Conservation (phyloP, 2,329 filamentous ascomycete species). For the Dothideomycetes sp. region DNA sequence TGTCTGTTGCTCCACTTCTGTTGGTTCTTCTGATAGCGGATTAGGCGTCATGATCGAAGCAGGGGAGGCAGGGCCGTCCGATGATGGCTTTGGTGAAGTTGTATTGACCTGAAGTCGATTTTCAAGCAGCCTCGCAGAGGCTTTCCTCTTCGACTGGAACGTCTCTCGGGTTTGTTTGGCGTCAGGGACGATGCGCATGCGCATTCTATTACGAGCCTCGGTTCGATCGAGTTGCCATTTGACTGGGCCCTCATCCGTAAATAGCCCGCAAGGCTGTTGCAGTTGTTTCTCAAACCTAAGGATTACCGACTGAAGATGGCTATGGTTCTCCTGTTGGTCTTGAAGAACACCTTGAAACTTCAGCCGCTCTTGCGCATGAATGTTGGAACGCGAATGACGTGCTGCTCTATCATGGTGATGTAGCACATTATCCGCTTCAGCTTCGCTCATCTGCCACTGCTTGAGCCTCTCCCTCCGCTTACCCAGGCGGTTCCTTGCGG, state of each 20-base stretch:
- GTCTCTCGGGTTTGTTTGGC: slow-evolving; percentile 55
- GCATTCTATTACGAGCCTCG: slow-evolving; percentile 91
- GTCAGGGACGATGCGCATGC: slow-evolving; percentile 75
- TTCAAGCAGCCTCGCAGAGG: slow-evolving; percentile 38
- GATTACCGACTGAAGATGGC: slow-evolving; percentile 65
- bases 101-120: slow-evolving; percentile 19
- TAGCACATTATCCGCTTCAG: slow-evolving; percentile 58
- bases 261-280: slow-evolving; percentile 67
- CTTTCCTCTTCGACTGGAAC: slow-evolving; percentile 75
- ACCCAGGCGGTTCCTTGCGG: slow-evolving; percentile 54
- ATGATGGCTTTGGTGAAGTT: slow-evolving; percentile 15
- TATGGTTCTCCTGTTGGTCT: slow-evolving; percentile 83
- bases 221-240: slow-evolving; percentile 95
- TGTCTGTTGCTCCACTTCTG: slow-evolving; percentile 5
- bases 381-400: slow-evolving; percentile 88
- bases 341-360: slow-evolving; percentile 84
- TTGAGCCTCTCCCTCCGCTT: slow-evolving; percentile 76
- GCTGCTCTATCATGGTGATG: slow-evolving; percentile 79
- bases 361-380: slow-evolving; percentile 81
- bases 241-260: slow-evolving; percentile 46
- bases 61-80: slow-evolving; percentile 15
- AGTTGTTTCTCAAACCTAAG: slow-evolving; percentile 70
- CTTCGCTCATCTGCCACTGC: slow-evolving; percentile 63
- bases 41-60: slow-evolving; percentile 10
- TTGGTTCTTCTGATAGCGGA: slow-evolving; percentile 3